Conservation (phyloP, 768 basidiomycete species). For the Russula griseocarnosa region DNA sequence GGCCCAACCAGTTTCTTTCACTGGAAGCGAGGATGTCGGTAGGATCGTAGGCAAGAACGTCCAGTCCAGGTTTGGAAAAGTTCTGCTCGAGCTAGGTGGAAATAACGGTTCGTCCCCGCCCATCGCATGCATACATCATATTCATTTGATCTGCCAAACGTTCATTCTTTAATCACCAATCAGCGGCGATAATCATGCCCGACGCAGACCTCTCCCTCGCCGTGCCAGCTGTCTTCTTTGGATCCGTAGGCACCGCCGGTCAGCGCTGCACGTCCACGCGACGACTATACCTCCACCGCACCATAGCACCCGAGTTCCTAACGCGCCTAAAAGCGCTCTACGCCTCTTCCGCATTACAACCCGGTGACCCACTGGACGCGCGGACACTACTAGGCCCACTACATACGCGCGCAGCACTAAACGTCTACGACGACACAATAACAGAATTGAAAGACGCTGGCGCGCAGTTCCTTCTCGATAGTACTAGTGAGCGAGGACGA, state of each 20-base stretch:
- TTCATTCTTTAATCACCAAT: neutral
- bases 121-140: neutral
- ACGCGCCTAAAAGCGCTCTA: conserved; percentile 71
- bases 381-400: conserved; percentile 82
- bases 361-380: conserved; percentile 80
- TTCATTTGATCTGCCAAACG: neutral
- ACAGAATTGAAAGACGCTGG: conserved; percentile 56
- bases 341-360: conserved; percentile 53
- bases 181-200: conserved; percentile 88
- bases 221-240: conserved; percentile 87
- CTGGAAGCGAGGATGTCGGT: conserved; percentile 87
- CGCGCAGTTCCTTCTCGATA: conserved; percentile 68
- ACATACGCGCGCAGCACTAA: conserved; percentile 67
- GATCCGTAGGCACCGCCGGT: conserved; percentile 79
- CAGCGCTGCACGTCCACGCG: conserved; percentile 89
- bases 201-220: conserved; percentile 92
- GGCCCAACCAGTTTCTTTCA: conserved; percentile 73
- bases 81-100: conserved; percentile 87
- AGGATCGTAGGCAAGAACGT: conserved; percentile 84
- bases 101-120: conserved; percentile 75
- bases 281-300: conserved; percentile 80
- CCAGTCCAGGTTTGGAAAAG: conserved; percentile 83
- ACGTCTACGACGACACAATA: conserved; percentile 59
- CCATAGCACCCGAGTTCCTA: conserved; percentile 74
- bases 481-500: conserved; percentile 52